Conservation (phyloP, 768 basidiomycete species). For the Amanita exitialis region DNA sequence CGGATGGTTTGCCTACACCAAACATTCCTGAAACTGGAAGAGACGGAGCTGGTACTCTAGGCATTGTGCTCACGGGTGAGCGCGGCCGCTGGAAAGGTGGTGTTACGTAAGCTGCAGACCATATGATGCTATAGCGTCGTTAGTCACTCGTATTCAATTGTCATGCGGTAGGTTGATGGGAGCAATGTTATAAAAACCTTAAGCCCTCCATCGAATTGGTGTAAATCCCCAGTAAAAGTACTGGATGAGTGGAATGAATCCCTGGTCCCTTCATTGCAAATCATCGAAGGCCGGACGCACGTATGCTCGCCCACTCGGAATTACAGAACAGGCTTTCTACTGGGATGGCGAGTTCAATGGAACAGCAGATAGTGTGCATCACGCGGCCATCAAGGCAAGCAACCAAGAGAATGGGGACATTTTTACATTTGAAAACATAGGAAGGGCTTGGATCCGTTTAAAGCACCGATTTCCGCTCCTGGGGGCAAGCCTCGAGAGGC, state of each 20-base stretch:
- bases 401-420: conserved; percentile 1
- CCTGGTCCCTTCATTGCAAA: conserved; percentile 21
- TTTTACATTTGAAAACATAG: conserved; percentile 18
- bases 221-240: no score
- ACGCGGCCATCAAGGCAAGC: conserved; percentile 13
- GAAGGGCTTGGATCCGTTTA: conserved; percentile 25
- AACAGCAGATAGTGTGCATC: conserved; percentile 24
- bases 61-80: conserved; percentile 48
- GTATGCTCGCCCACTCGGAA: conserved; percentile 22
- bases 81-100: no score
- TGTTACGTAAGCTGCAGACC: neutral
- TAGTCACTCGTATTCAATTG: no score
- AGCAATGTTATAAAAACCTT: no score
- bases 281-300: conserved; percentile 5
- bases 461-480: conserved; percentile 35
- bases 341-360: conserved; percentile 24
- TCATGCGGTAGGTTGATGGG: no score
- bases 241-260: conserved; percentile 14
- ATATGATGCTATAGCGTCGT: no score
- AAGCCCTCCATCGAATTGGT: no score
- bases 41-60: conserved; percentile 41
- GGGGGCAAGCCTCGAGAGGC: conserved; percentile 20
- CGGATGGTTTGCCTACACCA: conserved; percentile 85
- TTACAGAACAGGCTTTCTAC: conserved; percentile 21
- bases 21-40: conserved; percentile 77